These are phyloP conservation scores for Aotearoamyces nothofagi DNA, from an alignment of 2,329 filamentous ascomycete genomes.

Conservation along the genomic window DNA sequence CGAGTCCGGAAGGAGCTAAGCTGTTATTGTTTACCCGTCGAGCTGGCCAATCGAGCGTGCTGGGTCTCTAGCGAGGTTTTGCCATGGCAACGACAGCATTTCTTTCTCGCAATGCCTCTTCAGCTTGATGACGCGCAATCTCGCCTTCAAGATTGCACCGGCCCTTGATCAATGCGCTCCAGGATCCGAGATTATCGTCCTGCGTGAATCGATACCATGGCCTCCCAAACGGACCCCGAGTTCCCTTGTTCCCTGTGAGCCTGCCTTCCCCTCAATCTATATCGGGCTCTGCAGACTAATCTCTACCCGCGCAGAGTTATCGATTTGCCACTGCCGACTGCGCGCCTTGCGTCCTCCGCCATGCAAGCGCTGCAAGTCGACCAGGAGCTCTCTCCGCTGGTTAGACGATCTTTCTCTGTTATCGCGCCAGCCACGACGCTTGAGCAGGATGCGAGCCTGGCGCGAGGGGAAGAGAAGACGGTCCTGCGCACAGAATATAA, in stretches of 20 bases:
- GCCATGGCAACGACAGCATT: conserved; percentile 3
- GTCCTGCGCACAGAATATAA: conserved; percentile 63
- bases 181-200: no score
- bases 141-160: neutral
- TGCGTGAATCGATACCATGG: no score
- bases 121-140: neutral
- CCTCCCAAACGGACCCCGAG: conserved; percentile 21
- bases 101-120: neutral
- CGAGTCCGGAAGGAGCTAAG: conserved; percentile 1
- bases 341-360: conserved; percentile 63
- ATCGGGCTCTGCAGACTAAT: conserved; percentile 1
- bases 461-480: conserved; percentile 23
- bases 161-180: no score
- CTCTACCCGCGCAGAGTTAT: conserved; percentile 10
- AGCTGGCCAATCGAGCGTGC: conserved; percentile 2
- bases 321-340: conserved; percentile 55
- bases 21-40: conserved; percentile 4
- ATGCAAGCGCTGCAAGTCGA: conserved; percentile 69
- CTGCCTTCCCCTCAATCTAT: conserved; percentile 4
- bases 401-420: conserved; percentile 55
- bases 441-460: conserved; percentile 6
- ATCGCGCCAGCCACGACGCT: conserved; percentile 16
- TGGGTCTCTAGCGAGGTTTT: neutral
- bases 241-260: conserved; percentile 52
- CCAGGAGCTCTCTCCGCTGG: conserved; percentile 73